phyloP scores from a whole-genome alignment of 768 basidiomycete genomes.

The Lyophyllum semitale region DNA sequence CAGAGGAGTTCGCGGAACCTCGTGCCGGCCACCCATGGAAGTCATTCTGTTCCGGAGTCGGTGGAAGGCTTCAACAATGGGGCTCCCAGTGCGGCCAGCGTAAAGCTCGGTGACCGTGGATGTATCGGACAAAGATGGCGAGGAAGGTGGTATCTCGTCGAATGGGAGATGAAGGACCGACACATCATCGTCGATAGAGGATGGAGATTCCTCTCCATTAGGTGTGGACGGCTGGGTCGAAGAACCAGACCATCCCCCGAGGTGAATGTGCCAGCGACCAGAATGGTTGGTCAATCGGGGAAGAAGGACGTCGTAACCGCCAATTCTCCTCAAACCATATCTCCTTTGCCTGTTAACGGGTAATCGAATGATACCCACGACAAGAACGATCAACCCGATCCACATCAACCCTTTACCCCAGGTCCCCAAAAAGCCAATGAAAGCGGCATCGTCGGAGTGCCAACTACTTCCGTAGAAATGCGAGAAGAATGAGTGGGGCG shows the following conservation, averaged over 20 bases:
- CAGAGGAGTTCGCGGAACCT: slow-evolving; percentile 46
- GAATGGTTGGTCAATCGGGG: slow-evolving; percentile 73
- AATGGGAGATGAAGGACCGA: slow-evolving; percentile 67
- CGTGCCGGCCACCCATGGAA: slow-evolving; percentile 43
- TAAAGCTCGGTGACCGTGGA: slow-evolving; percentile 46
- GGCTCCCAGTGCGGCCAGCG: slow-evolving; percentile 41
- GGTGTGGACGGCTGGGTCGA: slow-evolving; percentile 50
- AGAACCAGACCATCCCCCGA: slow-evolving; percentile 53
- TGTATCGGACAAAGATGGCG: slow-evolving; percentile 55
- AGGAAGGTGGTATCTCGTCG: slow-evolving; percentile 47
- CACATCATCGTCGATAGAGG: slow-evolving; percentile 51
- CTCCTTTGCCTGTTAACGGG: slow-evolving; percentile 61
- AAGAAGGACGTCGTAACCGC: slow-evolving; percentile 77
- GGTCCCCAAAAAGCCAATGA: slow-evolving; percentile 86
- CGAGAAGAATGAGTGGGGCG: slow-evolving; percentile 91
- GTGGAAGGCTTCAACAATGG: slow-evolving; percentile 54
- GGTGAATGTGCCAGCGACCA: slow-evolving; percentile 74
- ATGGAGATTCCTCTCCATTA: slow-evolving; percentile 32
- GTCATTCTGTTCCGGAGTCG: slow-evolving; percentile 60
- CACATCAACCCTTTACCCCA: slow-evolving; percentile 92
- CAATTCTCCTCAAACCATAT: slow-evolving; percentile 58
- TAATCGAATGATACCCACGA: slow-evolving; percentile 66
- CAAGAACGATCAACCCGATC: slow-evolving; percentile 71
- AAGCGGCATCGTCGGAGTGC: slow-evolving; percentile 98
- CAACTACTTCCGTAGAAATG: slow-evolving; percentile 98